Percentiles rank a stretch among this genome's conserved stretches.
Conservation (phyloP, 1,284 basidiomycete species). For the Sphaerobolus stellatus region DNA sequence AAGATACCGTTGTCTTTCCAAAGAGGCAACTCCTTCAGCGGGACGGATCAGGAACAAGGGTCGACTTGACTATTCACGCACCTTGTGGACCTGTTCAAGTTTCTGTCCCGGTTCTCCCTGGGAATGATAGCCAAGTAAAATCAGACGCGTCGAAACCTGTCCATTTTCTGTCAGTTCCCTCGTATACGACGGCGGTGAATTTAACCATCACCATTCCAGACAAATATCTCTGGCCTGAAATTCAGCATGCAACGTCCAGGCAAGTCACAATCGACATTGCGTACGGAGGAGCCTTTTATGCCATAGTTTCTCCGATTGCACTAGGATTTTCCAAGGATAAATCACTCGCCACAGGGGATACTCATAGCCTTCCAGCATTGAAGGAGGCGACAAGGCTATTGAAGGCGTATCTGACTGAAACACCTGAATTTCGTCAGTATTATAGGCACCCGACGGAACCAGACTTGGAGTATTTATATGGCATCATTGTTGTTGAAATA, state of each 20-base stretch:
- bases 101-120: conserved; percentile 24
- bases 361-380: conserved; percentile 28
- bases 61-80: conserved; percentile 35
- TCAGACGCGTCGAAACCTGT: conserved; percentile 34
- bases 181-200: conserved; percentile 32
- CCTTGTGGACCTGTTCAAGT: conserved; percentile 41
- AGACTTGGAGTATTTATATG: conserved; percentile 39
- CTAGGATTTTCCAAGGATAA: conserved; percentile 31
- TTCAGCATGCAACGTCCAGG: conserved; percentile 14
- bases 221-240: conserved; percentile 28
- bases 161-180: conserved; percentile 37
- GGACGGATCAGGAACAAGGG: conserved; percentile 22
- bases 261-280: conserved; percentile 36
- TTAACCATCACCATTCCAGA: conserved; percentile 31
- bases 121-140: conserved; percentile 8
- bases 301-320: conserved; percentile 33
- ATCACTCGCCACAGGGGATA: conserved; percentile 19
- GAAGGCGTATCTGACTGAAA: conserved; percentile 23
- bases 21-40: conserved; percentile 26
- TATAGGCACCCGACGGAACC: conserved; percentile 33
- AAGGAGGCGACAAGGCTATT: conserved; percentile 30
- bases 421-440: conserved; percentile 20
- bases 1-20: conserved; percentile 34
- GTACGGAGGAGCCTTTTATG: conserved; percentile 47
- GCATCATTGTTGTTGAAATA: conserved; percentile 38